Evolutionary conservation across 176 grass and related monocot species (phyloP), one percentile per base, ranked within the genome.

Genomic region (Triticum turgidum): DNA sequence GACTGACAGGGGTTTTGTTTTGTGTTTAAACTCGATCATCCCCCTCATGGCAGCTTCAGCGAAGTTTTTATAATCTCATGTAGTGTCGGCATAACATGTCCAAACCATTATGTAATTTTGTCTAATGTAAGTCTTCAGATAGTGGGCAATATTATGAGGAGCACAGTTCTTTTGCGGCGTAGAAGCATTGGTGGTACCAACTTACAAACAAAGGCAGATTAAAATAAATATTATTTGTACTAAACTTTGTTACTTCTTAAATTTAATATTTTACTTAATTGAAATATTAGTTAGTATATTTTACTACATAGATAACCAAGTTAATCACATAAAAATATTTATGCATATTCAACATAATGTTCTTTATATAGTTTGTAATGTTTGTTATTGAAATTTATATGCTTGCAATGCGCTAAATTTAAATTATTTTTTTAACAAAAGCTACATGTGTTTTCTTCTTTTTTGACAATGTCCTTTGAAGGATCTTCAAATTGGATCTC

Each of bases 21-120:
- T 24, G 24, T 24, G 24, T 0, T 54, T 54, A 54, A 54, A 54
- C 14, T 54, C 1, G 51, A 59, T 59, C 6, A 9, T 59, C 0
- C 0, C 0, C 3, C 7, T 0, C 7, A 0, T 59, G 6, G 0
- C 0, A 59, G 2, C 0, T 59, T 3, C 0, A 2, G 7, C 5
- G 0, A 20, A 21, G 0, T 21, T 59, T 20, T 0, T 59, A 59
- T 1, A 7, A 59, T 59, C 18, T 59, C 2, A 21, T 9, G 0
- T 0, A 8, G 6, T 59, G 6, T 3, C 6, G 18, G 0, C 2
- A 21, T 6, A 58, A 58, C 2, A 21, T 7, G 1, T 58, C 3
- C 0, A 59, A 9, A 21, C 7, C 18, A 0, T 24, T 0, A 24
- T 24, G 24, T 24, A 24, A 24, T 24, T 24, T 24, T 24, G 24